Percentiles rank a stretch among this genome's conserved stretches.
Conservation (phyloP, 1,284 basidiomycete species). For the Ustilago trichophora region DNA sequence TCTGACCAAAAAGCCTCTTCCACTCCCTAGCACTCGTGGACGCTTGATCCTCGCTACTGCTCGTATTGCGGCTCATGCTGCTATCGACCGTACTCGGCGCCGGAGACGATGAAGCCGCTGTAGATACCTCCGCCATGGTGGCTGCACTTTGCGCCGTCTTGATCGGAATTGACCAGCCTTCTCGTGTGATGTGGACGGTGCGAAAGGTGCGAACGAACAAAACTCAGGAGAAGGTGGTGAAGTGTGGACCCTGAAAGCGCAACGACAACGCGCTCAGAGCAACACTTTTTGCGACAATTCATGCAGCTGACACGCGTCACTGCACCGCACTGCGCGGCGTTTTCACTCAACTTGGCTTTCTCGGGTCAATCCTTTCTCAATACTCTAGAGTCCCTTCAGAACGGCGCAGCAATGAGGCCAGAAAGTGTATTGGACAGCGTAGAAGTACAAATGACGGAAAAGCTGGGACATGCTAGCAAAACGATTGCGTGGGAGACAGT, state of each 20-base stretch:
- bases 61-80: constrained; percentile 13
- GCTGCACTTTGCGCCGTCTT: too few relatives aligned
- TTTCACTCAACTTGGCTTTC: too few relatives aligned
- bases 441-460: constrained; percentile 31
- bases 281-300: constrained; percentile 9
- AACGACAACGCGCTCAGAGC: constrained; percentile 1
- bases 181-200: too few relatives aligned
- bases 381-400: too few relatives aligned
- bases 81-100: constrained; percentile 14
- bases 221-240: too few relatives aligned
- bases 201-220: too few relatives aligned
- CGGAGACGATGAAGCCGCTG: background rate
- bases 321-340: background rate
- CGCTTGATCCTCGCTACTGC: constrained; percentile 8
- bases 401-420: too few relatives aligned
- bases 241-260: constrained; percentile 26
- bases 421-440: constrained; percentile 6
- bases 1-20: constrained; percentile 24
- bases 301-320: constrained; percentile 15
- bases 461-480: background rate
- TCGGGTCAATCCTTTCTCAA: too few relatives aligned
- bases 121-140: background rate
- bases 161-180: too few relatives aligned
- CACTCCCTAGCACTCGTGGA: constrained; percentile 14
- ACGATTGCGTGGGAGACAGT: too few relatives aligned